Evolutionary conservation across 805 yeast species (phyloP).

Genomic region (Candida tammaniensis): DNA sequence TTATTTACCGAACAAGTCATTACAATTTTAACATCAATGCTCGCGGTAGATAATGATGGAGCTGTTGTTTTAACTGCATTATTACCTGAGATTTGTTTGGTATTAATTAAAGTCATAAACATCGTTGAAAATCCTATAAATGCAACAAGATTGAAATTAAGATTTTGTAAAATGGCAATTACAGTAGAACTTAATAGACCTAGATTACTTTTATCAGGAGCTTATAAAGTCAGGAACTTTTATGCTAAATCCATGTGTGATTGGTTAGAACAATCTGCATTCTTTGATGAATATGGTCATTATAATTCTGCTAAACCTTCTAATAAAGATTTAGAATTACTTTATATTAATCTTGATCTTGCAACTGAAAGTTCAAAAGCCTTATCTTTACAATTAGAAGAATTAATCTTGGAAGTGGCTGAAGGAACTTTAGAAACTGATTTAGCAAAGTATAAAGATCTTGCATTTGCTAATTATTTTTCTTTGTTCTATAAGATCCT

Average conservation of each 20-base stretch:
- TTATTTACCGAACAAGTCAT: constrained; percentile 50
- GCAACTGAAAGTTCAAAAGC: constrained; percentile 63
- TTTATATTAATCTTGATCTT: constrained; percentile 46
- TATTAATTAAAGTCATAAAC: constrained; percentile 26
- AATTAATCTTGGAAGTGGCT: constrained; percentile 58
- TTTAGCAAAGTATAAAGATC: constrained; percentile 50
- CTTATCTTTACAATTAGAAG: constrained; percentile 51
- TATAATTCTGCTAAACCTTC: constrained; percentile 1
- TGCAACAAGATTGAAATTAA: constrained; percentile 37
- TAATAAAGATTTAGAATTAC: constrained; percentile 10
- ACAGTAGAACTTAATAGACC: constrained; percentile 33
- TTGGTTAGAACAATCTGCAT: constrained; percentile 55
- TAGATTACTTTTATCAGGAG: constrained; percentile 40
- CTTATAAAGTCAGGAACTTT: constrained; percentile 45
- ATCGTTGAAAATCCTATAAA: constrained; percentile 26
- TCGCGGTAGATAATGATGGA: constrained; percentile 31
- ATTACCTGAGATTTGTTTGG: constrained; percentile 27
- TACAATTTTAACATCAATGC: constrained; percentile 42
- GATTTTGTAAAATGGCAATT: constrained; percentile 39
- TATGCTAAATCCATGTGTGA: constrained; percentile 46
- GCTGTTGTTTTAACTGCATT: constrained; percentile 31
- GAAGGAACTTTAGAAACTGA: constrained; percentile 55
- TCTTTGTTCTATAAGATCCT: constrained; percentile 54
- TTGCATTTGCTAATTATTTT: constrained; percentile 68
- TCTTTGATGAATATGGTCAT: constrained; percentile 24